Percentiles rank a stretch among this genome's conserved stretches.
Evolutionary conservation across 176 grass and related monocot genomes (phyloP).

Genomic region (Lolium rigidum): DNA sequence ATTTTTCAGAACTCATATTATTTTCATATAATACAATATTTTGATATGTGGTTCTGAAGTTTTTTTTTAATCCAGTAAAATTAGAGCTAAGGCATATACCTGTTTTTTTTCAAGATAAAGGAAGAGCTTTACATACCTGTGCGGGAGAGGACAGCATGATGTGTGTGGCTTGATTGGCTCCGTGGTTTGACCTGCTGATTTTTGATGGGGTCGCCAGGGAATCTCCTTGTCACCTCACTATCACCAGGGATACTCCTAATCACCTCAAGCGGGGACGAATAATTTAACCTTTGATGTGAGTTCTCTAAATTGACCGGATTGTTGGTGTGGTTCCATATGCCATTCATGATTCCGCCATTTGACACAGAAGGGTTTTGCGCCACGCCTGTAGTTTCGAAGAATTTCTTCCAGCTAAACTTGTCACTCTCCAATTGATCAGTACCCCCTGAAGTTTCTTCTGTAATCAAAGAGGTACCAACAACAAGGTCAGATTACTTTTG

Average conservation of each 20-base stretch:
- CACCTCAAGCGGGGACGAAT: neutral
- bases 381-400: neutral
- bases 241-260: neutral
- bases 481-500: neutral
- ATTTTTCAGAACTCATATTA: no score
- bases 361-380: neutral
- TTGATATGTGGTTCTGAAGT: slow-evolving; percentile 6
- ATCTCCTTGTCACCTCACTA: neutral
- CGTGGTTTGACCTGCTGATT: neutral
- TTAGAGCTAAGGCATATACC: neutral
- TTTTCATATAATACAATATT: no score
- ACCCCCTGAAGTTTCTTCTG: neutral
- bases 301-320: slow-evolving; percentile 1
- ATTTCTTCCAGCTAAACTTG: slow-evolving; percentile 10
- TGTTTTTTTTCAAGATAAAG: neutral
- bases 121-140: neutral
- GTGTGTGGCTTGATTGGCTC: neutral
- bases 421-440: neutral
- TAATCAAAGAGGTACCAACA: neutral
- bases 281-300: neutral
- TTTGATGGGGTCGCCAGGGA: neutral
- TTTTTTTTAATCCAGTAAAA: neutral
- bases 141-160: neutral
- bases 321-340: neutral
- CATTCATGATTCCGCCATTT: neutral